phyloP scores from a whole-genome alignment of 116 monocot genomes.

The Phalaenopsis hybrid region DNA sequence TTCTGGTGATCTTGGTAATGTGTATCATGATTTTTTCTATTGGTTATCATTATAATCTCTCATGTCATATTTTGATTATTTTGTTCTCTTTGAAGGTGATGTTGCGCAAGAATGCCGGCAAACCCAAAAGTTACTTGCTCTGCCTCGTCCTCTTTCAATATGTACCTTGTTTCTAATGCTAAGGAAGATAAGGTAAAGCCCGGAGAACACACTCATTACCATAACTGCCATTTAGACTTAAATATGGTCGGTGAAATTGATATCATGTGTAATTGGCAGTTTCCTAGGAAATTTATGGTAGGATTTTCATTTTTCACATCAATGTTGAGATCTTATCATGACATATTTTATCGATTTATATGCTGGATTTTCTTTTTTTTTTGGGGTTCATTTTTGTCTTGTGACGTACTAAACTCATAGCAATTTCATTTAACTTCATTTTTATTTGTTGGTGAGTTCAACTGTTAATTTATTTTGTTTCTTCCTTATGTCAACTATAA shows the following conservation, averaged over 20 bases:
- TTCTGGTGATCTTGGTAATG: no score
- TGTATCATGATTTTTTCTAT: neutral
- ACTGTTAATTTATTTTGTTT: slow-evolving; percentile 1
- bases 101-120: slow-evolving; percentile 88
- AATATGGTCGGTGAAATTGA: neutral
- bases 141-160: slow-evolving; percentile 40
- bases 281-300: neutral
- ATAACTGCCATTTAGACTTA: neutral
- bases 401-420: neutral
- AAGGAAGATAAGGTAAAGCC: slow-evolving; percentile 66
- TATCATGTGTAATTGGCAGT: neutral
- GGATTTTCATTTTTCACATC: neutral
- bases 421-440: neutral
- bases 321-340: neutral
- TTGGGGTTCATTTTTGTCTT: neutral
- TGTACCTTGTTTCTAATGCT: slow-evolving; percentile 33
- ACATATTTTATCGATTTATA: neutral
- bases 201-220: neutral
- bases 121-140: slow-evolving; percentile 69
- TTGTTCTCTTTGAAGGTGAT: slow-evolving; percentile 53
- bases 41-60: neutral
- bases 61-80: neutral
- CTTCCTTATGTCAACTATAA: neutral
- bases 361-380: neutral
- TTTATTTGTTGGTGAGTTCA: neutral